Conservation (phyloP, 768 basidiomycete species). For the Podaxis carcinomalis region DNA sequence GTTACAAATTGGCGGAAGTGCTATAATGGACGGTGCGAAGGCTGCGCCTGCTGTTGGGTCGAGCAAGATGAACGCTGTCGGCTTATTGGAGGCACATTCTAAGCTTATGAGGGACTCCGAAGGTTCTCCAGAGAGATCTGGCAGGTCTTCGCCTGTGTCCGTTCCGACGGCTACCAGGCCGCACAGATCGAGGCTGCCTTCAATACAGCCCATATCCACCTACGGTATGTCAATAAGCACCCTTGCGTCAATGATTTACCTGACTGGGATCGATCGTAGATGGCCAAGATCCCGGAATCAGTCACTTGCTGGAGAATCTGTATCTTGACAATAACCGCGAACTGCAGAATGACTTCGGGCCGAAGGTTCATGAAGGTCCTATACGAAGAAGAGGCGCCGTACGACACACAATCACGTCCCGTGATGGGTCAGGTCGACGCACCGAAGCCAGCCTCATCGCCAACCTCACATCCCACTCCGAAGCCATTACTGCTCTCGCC, state of each 20-base stretch:
- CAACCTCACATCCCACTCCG: slow-evolving; percentile 80
- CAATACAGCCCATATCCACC: slow-evolving; percentile 59
- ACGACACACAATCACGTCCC: slow-evolving; percentile 61
- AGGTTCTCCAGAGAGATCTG: slow-evolving; percentile 67
- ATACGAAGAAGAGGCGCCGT: slow-evolving; percentile 70
- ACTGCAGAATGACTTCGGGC: slow-evolving; percentile 88
- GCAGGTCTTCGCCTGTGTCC: slow-evolving; percentile 72
- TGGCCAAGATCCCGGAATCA: slow-evolving; percentile 86
- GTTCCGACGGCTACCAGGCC: slow-evolving; percentile 52
- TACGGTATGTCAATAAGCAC: slow-evolving; percentile 50
- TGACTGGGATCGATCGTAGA: slow-evolving; percentile 42
- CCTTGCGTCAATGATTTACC: not conserved
- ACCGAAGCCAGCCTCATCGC: slow-evolving; percentile 80
- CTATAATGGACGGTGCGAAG: slow-evolving; percentile 62
- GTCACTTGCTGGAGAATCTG: slow-evolving; percentile 82
- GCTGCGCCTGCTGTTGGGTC: slow-evolving; percentile 89
- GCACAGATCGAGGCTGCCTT: slow-evolving; percentile 42
- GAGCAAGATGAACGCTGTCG: slow-evolving; percentile 77
- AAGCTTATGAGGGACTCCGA: slow-evolving; percentile 51
- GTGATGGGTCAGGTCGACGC: slow-evolving; percentile 58
- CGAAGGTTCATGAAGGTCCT: slow-evolving; percentile 78
- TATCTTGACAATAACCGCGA: slow-evolving; percentile 87
- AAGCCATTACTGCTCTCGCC: slow-evolving; percentile 72
- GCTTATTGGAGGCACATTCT: slow-evolving; percentile 74
- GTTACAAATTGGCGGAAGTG: slow-evolving; percentile 58